These are phyloP conservation scores for Acorus gramineus DNA, from an alignment of 106 monocot genomes.

Conservation along the genomic window DNA sequence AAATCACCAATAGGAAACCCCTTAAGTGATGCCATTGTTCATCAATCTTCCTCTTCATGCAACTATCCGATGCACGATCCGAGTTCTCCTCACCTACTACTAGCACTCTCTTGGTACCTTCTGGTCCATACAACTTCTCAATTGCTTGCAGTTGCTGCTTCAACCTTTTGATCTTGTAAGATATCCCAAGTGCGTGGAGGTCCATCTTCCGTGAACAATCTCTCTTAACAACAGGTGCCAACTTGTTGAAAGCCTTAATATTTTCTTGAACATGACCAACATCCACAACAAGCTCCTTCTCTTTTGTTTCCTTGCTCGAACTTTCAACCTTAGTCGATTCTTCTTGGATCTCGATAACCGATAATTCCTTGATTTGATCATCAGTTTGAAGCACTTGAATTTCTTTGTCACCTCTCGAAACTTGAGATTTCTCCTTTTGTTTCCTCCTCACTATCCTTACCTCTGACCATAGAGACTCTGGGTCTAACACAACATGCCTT, in stretches of 20 bases:
- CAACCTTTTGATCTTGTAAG: conserved; percentile 84
- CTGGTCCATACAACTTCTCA: conserved; percentile 41
- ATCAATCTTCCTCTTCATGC: conserved; percentile 6
- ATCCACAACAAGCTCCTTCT: conserved; percentile 48
- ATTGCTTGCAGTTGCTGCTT: conserved; percentile 66
- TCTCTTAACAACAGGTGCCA: not conserved
- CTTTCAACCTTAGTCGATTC: too few species aligned
- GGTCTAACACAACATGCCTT: not conserved
- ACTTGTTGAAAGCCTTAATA: not conserved
- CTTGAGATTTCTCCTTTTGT: conserved; percentile 11
- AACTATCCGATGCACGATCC: not conserved
- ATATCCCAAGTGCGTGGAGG: conserved; percentile 65
- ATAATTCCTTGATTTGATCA: too few species aligned
- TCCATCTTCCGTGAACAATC: conserved; percentile 48
- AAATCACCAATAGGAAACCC: conserved; percentile 31
- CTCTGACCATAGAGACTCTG: conserved; percentile 13
- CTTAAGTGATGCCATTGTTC: conserved; percentile 21
- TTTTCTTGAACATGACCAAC: conserved; percentile 9
- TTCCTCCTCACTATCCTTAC: conserved; percentile 6
- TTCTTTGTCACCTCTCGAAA: not conserved
- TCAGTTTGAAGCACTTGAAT: not conserved
- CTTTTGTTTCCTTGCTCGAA: not conserved
- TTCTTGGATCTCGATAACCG: conserved; percentile 27
- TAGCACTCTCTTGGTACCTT: conserved; percentile 3
- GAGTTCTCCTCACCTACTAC: not conserved